These are phyloP conservation scores for Phlebiopsis gigantea DNA, from an alignment of 768 basidiomycete species.

Conservation along the genomic window DNA sequence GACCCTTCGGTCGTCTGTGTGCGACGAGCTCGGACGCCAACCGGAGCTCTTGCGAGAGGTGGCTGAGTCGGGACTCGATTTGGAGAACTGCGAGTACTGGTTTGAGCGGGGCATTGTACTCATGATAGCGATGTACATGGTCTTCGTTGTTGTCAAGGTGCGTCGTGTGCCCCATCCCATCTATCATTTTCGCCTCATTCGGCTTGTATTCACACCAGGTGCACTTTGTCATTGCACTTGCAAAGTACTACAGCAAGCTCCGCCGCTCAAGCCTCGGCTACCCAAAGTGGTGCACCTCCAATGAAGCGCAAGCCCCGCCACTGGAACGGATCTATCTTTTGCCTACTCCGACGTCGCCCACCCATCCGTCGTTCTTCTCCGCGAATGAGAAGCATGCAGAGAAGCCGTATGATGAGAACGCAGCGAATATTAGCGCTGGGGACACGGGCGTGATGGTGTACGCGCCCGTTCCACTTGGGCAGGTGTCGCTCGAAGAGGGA, in stretches of 20 bases:
- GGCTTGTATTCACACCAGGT: slow-evolving; percentile 36
- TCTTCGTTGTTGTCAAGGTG: slow-evolving; percentile 64
- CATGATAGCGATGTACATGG: slow-evolving; percentile 50
- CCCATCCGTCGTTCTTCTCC: slow-evolving; percentile 14
- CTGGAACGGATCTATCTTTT: slow-evolving; percentile 64
- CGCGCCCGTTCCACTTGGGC: slow-evolving; percentile 58
- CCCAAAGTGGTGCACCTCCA: slow-evolving; percentile 28
- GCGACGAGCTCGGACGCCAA: slow-evolving; percentile 71
- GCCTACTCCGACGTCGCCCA: slow-evolving; percentile 31
- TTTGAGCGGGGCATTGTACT: slow-evolving; percentile 61
- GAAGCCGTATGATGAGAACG: neutral
- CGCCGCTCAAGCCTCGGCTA: slow-evolving; percentile 22
- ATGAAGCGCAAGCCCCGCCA: slow-evolving; percentile 19
- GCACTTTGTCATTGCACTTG: slow-evolving; percentile 71
- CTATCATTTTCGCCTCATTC: neutral
- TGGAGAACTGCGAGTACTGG: slow-evolving; percentile 81
- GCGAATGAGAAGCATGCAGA: neutral
- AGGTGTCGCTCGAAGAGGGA: slow-evolving; percentile 49
- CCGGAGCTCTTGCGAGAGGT: slow-evolving; percentile 70
- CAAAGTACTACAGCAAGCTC: slow-evolving; percentile 57
- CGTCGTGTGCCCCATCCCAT: slow-evolving; percentile 22
- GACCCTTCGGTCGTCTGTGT: slow-evolving; percentile 51
- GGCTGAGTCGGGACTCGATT: slow-evolving; percentile 64
- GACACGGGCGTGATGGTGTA: slow-evolving; percentile 43
- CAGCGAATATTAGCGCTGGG: neutral